Base-by-base conservation (phyloP, 352 stramenopile genomes). In the Globisporangium carolinianum region DNA sequence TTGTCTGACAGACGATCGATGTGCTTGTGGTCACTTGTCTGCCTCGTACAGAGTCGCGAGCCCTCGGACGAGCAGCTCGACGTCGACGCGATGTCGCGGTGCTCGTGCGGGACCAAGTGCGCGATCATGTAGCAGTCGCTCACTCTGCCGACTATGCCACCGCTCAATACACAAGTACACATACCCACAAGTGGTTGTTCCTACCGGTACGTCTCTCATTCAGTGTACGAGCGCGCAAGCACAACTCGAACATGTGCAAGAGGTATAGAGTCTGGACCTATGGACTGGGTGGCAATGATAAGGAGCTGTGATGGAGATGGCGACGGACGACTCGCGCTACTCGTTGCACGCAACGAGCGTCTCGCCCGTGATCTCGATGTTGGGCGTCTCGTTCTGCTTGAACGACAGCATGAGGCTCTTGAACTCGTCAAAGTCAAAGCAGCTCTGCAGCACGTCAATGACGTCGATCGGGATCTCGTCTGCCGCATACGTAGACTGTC, bases 361-460 rank as follows among this genome's bases (percentile, higher is more conserved):
- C 55, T 89, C 76, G 45, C 82, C 76, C 24, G 73, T 82, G 64
- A 89, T 89, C 60, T 94, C 76, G 55, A 94, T 91, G 55, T 71
- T 79, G 1, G 80, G 76, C 10, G 68, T 77, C 47, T 94, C 79
- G 55, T 94, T 91, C 48, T 89, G 81, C 64, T 92, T 94, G 66
- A 85, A 91, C 32, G 80, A 92, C 15, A 94, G 67, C 82, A 94
- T 92, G 32, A 94, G 75, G 46, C 62, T 83, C 71, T 92, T 92
- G 65, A 94, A 94, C 53, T 94, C 84, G 61, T 94, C 84, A 71
- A 94, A 94, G 56, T 91, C 77, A 14, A 77, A 87, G 66, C 73
- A 90, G 63, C 82, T 91, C 61, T 90, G 59, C 17, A 94, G 63
- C 18, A 91, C 76, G 60, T 92, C 84, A 56, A 89, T 85, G 37